A percentile compares a stretch with the other conserved stretches of the same genome.
Conservation (phyloP, 768 basidiomycete species). For the Suillus brevipes region DNA sequence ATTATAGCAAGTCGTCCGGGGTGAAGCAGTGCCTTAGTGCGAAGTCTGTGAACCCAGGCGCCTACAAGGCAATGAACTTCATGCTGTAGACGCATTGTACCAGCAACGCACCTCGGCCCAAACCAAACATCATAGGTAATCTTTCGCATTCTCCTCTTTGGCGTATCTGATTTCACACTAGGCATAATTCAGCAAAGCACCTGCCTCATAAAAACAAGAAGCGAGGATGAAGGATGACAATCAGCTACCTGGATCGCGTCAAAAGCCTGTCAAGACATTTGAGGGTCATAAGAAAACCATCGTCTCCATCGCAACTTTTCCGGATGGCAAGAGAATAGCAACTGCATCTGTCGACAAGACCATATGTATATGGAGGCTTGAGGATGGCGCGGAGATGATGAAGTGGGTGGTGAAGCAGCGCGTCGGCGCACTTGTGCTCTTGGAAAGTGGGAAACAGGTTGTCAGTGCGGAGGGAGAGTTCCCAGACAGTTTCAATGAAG, state of each 20-base stretch:
- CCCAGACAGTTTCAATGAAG: too few species aligned
- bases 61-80: not conserved
- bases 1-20: too few species aligned
- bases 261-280: not conserved
- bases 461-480: not conserved
- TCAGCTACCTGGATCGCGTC: not conserved
- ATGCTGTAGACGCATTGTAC: not conserved
- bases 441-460: not conserved
- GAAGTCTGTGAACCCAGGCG: too few species aligned
- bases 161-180: not conserved
- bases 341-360: not conserved
- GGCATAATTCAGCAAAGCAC: not conserved
- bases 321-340: not conserved
- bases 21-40: too few species aligned
- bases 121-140: not conserved
- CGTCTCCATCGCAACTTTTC: not conserved
- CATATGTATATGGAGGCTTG: not conserved
- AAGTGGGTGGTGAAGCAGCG: not conserved
- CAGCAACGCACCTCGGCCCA: not conserved
- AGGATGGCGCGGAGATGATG: not conserved
- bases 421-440: not conserved
- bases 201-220: not conserved
- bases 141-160: not conserved
- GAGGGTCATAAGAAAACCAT: not conserved
- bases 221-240: not conserved